Percentiles rank a stretch among this genome's conserved stretches.
phyloP scores from a whole-genome alignment of 768 basidiomycete genomes.

The Russula sp. region DNA sequence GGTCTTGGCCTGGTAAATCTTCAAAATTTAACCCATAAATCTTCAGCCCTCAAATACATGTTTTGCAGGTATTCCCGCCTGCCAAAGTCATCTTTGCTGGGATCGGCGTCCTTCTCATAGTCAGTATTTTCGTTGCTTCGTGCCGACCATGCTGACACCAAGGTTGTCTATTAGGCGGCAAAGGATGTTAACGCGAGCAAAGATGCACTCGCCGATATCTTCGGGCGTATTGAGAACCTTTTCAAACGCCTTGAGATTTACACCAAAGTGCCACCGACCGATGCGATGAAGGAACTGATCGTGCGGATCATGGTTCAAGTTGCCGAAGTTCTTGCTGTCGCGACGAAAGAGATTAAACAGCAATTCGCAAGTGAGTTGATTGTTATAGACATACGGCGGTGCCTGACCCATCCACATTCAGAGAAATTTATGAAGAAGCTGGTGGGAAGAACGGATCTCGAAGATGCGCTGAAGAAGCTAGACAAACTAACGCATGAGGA shows the following conservation, averaged over 20 bases:
- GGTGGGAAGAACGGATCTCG: not conserved
- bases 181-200: not conserved
- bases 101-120: not conserved
- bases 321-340: constrained; percentile 1
- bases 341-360: not conserved
- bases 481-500: constrained; percentile 2
- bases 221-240: not conserved
- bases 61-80: not conserved
- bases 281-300: not conserved
- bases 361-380: not conserved
- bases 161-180: not conserved
- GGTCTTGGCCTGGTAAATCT: not conserved
- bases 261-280: not conserved
- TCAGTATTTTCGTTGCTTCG: not conserved
- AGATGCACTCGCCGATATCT: not conserved
- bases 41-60: not conserved
- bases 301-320: not conserved
- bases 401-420: not conserved
- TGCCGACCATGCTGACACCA: not conserved
- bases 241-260: not conserved
- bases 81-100: constrained; percentile 2
- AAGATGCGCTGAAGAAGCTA: not conserved
- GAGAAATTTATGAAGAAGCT: constrained; percentile 2
- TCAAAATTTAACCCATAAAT: not conserved
- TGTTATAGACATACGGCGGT: no score